Conservation (phyloP, 2,329 filamentous ascomycete species). For the Trichoderma polysporum region DNA sequence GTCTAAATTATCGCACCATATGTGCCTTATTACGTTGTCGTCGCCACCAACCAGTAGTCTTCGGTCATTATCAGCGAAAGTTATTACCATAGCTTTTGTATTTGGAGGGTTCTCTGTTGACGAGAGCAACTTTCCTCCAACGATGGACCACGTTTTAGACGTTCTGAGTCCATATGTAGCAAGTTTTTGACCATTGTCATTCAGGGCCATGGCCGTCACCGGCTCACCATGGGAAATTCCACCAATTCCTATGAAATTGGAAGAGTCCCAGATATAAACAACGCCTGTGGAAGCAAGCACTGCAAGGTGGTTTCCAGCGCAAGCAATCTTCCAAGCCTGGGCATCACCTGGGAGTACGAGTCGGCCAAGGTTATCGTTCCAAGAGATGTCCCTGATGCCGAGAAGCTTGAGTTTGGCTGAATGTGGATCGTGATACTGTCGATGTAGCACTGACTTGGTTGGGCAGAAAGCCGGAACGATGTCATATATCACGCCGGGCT, state of each 20-base stretch:
- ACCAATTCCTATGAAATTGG: not conserved
- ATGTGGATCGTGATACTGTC: not conserved
- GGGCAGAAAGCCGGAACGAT: not conserved
- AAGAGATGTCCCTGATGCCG: not conserved
- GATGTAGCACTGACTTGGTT: not conserved
- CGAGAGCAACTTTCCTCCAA: not conserved
- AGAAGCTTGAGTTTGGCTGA: not conserved
- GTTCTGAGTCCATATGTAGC: not conserved
- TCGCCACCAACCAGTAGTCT: not conserved
- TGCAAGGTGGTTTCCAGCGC: not conserved
- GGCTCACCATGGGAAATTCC: not conserved
- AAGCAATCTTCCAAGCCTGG: not conserved
- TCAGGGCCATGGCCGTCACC: not conserved
- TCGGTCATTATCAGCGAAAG: not conserved
- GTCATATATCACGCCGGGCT: not conserved
- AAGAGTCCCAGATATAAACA: not conserved
- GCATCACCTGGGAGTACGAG: not conserved
- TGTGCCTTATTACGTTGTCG: not conserved
- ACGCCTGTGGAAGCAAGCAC: not conserved
- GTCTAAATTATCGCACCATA: not conserved
- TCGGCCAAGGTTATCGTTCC: not conserved
- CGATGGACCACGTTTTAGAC: not conserved
- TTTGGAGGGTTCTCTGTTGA: not conserved
- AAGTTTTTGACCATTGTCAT: not conserved
- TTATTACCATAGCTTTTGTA: not conserved